A percentile compares a stretch with the other conserved stretches of the same genome.
Evolutionary conservation across 2,329 filamentous ascomycete species (phyloP).

Genomic region (Eutypa lata): DNA sequence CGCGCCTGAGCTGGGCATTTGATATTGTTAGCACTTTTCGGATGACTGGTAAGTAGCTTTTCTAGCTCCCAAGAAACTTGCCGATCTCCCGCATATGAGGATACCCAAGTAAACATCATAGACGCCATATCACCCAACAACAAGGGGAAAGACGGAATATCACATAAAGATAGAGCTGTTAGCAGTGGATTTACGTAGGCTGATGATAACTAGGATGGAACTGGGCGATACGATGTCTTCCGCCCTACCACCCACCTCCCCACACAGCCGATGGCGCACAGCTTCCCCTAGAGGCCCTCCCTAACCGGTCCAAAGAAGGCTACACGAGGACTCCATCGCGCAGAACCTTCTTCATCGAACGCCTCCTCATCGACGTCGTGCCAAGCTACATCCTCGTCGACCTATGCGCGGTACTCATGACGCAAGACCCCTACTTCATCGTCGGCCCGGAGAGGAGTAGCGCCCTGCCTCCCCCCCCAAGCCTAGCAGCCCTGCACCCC

Average conservation of each 20-base stretch:
- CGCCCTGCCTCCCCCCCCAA: constrained; percentile 38
- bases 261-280: constrained; percentile 35
- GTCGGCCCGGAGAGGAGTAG: constrained; percentile 39
- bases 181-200: not conserved
- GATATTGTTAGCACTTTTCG: constrained; percentile 56
- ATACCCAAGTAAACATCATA: too few species aligned
- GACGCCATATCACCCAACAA: too few species aligned
- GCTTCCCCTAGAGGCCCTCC: constrained; percentile 36
- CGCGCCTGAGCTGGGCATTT: constrained; percentile 52
- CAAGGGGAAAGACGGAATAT: too few species aligned
- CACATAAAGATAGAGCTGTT: too few species aligned
- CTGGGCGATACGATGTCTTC: constrained; percentile 45
- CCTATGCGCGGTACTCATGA: constrained; percentile 63
- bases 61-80: not conserved
- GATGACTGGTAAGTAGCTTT: constrained; percentile 43
- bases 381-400: constrained; percentile 67
- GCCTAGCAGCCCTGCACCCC: constrained; percentile 40
- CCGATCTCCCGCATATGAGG: too few species aligned
- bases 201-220: constrained; percentile 50
- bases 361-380: constrained; percentile 44
- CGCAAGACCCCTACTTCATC: constrained; percentile 76
- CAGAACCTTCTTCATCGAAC: constrained; percentile 41
- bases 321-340: constrained; percentile 41
- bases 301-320: constrained; percentile 41
- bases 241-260: constrained; percentile 37